These are phyloP conservation scores for Teunomyces tritomae DNA, from an alignment of 805 yeast species.

Conservation along the genomic window DNA sequence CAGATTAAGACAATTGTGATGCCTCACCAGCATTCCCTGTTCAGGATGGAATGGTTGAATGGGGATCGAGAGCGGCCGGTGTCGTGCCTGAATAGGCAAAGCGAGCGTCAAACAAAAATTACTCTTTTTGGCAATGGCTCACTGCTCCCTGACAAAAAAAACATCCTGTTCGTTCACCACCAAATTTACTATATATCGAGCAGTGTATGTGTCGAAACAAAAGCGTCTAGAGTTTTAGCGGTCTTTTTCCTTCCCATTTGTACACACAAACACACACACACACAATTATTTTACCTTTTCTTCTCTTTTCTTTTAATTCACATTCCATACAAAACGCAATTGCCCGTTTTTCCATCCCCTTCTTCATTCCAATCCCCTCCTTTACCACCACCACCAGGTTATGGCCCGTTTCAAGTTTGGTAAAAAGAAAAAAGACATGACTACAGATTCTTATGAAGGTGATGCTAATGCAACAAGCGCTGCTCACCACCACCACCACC, in stretches of 20 bases:
- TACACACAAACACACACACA: no score
- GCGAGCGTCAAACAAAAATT: background rate
- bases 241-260: no score
- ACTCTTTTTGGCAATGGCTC: background rate
- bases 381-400: background rate
- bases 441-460: constrained; percentile 15
- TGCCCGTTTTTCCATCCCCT: background rate
- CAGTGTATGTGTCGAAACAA: background rate
- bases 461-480: background rate
- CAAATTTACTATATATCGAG: background rate
- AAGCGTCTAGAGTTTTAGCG: no score
- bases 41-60: background rate
- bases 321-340: background rate
- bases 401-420: constrained; percentile 64
- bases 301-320: background rate
- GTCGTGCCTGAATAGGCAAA: background rate
- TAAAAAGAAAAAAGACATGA: constrained; percentile 40
- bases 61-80: background rate
- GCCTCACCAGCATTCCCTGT: background rate
- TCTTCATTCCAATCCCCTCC: no score
- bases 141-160: background rate
- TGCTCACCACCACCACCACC: no score
- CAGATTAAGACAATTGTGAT: background rate
- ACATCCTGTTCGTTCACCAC: background rate
- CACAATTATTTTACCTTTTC: no score